phyloP scores from a whole-genome alignment of 169 alveolate species.

The Sarcocystis neurona region DNA sequence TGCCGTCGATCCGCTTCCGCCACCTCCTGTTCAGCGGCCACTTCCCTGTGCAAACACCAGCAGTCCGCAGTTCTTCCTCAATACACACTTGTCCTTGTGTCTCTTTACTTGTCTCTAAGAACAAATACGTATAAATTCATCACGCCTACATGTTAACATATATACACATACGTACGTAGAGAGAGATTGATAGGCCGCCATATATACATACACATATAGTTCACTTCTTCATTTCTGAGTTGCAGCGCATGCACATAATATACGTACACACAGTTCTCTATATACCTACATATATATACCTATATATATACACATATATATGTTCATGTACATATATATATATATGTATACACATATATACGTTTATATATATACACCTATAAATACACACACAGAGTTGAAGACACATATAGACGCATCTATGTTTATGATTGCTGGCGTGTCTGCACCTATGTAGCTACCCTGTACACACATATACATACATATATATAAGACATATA shows the following conservation, averaged over 20 bases:
- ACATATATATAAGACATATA: neutral
- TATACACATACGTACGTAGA: neutral
- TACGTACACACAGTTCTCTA: too few relatives aligned
- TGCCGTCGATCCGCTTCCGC: neutral
- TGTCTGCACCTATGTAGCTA: too few relatives aligned
- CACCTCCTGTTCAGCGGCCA: slow-evolving; percentile 2
- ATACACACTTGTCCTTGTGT: too few relatives aligned
- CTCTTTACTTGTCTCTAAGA: too few relatives aligned
- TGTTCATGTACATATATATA: neutral
- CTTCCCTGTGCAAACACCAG: neutral
- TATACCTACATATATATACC: too few relatives aligned
- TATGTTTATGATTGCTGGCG: too few relatives aligned
- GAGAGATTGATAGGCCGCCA: neutral
- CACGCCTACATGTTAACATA: neutral
- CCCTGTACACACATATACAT: neutral
- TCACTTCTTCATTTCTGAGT: too few relatives aligned
- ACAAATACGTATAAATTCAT: neutral
- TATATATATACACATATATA: neutral
- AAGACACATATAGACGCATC: too few relatives aligned
- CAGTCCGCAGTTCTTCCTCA: too few relatives aligned
- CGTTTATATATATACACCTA: neutral
- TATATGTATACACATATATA: neutral
- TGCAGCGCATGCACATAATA: too few relatives aligned
- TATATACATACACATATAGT: too few relatives aligned
- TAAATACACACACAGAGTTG: neutral